Conservation (phyloP, 352 stramenopile genomes). For the Globisporangium ultimum region DNA sequence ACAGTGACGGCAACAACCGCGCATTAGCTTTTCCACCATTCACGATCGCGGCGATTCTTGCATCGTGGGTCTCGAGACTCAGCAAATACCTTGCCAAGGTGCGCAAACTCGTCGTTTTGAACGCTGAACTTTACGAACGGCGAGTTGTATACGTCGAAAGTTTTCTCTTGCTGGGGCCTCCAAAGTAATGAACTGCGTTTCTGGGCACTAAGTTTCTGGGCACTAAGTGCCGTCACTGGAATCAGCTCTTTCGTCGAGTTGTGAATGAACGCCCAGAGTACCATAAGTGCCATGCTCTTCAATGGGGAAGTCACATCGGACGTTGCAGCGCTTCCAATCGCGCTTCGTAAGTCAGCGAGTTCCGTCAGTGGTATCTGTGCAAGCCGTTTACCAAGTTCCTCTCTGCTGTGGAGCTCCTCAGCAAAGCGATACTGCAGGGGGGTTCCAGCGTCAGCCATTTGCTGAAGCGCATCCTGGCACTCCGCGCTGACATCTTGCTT, state of each 20-base stretch:
- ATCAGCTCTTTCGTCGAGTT: slow-evolving; percentile 18
- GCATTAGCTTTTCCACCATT: slow-evolving; percentile 13
- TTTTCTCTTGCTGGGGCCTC: not conserved
- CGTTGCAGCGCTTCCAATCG: slow-evolving; percentile 12
- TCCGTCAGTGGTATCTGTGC: not conserved
- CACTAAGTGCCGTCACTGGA: too few species aligned
- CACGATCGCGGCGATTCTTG: slow-evolving; percentile 19
- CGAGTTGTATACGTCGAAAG: slow-evolving; percentile 26
- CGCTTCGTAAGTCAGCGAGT: slow-evolving; percentile 20
- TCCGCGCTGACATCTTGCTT: not conserved
- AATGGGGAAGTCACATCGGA: too few species aligned
- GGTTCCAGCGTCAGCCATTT: not conserved
- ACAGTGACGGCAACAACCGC: slow-evolving; percentile 24
- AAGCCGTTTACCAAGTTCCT: not conserved
- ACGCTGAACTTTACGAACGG: slow-evolving; percentile 21
- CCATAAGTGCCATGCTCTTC: slow-evolving; percentile 21
- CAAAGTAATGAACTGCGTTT: not conserved
- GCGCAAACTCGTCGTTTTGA: slow-evolving; percentile 16
- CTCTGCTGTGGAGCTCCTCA: not conserved
- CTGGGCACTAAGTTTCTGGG: too few species aligned
- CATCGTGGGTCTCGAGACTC: slow-evolving; percentile 24
- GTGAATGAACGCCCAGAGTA: slow-evolving; percentile 26
- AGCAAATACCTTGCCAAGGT: slow-evolving; percentile 18
- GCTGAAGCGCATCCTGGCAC: not conserved
- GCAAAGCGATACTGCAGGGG: not conserved